These are phyloP conservation scores for Lachnellula occidentalis DNA, from an alignment of 2,329 filamentous ascomycete species.

Conservation along the genomic window DNA sequence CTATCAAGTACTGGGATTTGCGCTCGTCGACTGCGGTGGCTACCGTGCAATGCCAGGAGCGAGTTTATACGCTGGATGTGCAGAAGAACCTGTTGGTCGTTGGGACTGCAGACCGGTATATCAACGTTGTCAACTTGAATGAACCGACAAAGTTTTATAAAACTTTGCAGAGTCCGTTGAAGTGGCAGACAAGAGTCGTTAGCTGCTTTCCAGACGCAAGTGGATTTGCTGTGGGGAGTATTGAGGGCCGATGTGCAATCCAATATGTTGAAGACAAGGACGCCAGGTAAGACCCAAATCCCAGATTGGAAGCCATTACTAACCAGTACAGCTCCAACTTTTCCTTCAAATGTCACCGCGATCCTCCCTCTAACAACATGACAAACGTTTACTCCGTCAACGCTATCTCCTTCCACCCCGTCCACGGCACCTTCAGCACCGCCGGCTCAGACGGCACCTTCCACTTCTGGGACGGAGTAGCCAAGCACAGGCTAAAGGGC, in stretches of 20 bases:
- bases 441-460: conserved; percentile 94
- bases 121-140: conserved; percentile 89
- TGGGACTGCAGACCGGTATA: conserved; percentile 90
- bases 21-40: conserved; percentile 60
- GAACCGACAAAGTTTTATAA: conserved; percentile 92
- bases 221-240: conserved; percentile 91
- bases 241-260: conserved; percentile 95
- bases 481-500: conserved; percentile 83
- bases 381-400: conserved; percentile 94
- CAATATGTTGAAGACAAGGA: conserved; percentile 99
- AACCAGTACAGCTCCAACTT: conserved; percentile 68
- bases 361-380: conserved; percentile 66
- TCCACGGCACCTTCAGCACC: conserved; percentile 97
- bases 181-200: conserved; percentile 95
- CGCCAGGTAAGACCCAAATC: conserved; percentile 46
- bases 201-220: conserved; percentile 90
- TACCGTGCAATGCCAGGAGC: conserved; percentile 63
- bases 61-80: conserved; percentile 88
- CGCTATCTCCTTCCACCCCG: conserved; percentile 94
- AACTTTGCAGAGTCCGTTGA: conserved; percentile 88
- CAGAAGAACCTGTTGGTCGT: conserved; percentile 83
- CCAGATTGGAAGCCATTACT: conserved; percentile 1
- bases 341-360: conserved; percentile 98
- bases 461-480: conserved; percentile 93
- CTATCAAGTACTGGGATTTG: conserved; percentile 83